Evolutionary conservation across 83 land plant genomes (phyloP).

Genomic region (Thuja plicata): DNA sequence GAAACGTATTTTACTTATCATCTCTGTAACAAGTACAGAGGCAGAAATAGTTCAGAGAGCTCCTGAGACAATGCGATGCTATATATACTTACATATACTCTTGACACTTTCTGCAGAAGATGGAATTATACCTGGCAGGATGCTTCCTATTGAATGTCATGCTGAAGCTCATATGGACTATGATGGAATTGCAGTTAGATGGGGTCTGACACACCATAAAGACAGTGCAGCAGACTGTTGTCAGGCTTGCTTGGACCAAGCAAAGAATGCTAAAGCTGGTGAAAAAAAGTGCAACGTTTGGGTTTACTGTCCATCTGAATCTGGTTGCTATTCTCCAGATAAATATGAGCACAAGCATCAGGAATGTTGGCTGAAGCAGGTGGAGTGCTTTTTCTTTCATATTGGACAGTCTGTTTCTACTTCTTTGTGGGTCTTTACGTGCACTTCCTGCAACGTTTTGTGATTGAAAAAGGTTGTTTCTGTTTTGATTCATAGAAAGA

Average conservation of each 20-base stretch:
- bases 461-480: background rate
- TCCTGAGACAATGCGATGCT: background rate
- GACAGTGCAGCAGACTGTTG: constrained; percentile 98
- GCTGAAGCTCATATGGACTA: constrained; percentile 88
- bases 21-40: background rate
- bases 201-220: constrained; percentile 92
- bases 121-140: constrained; percentile 75
- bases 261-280: constrained; percentile 72
- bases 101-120: constrained; percentile 48
- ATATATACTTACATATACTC: constrained; percentile 4
- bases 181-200: constrained; percentile 84
- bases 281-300: constrained; percentile 88
- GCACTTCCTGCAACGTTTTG: background rate
- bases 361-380: constrained; percentile 98
- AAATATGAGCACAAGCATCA: constrained; percentile 84
- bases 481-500: background rate
- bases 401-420: background rate
- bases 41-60: background rate
- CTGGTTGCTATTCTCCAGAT: constrained; percentile 90
- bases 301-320: constrained; percentile 92
- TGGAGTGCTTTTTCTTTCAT: constrained; percentile 21
- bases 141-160: constrained; percentile 77
- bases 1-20: background rate
- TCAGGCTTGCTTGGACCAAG: constrained; percentile 90
- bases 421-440: background rate